phyloP scores from a whole-genome alignment of 805 yeast species.

The Ascoidea rubescens region DNA sequence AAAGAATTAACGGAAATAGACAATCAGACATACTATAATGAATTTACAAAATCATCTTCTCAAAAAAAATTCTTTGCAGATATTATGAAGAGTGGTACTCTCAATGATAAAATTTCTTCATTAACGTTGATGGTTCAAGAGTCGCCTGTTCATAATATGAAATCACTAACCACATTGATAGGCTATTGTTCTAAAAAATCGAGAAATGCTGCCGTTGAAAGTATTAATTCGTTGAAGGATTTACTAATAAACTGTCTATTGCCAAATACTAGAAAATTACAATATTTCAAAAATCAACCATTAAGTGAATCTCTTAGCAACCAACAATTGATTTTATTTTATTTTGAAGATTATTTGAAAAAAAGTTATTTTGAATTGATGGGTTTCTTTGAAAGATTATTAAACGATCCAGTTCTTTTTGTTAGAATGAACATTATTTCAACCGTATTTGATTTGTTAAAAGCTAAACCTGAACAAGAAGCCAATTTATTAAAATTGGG shows the following conservation, averaged over 20 bases:
- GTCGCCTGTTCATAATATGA: conserved; percentile 81
- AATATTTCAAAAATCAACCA: conserved; percentile 67
- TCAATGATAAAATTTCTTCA: conserved; percentile 90
- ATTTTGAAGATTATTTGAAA: conserved; percentile 85
- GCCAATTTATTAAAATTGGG: conserved; percentile 79
- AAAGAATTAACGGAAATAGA: conserved; percentile 53
- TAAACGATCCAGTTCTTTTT: conserved; percentile 86
- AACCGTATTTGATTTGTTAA: conserved; percentile 68
- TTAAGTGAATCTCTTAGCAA: conserved; percentile 30
- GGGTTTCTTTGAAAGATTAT: conserved; percentile 59
- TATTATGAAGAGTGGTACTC: conserved; percentile 82
- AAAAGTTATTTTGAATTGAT: conserved; percentile 60
- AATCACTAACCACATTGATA: conserved; percentile 68
- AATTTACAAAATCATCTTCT: conserved; percentile 60
- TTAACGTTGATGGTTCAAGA: conserved; percentile 86
- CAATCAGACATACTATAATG: conserved; percentile 55
- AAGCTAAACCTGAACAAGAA: conserved; percentile 92
- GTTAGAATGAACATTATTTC: conserved; percentile 67
- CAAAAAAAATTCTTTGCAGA: conserved; percentile 83
- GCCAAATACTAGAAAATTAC: conserved; percentile 69
- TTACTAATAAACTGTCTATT: conserved; percentile 70
- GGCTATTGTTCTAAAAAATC: conserved; percentile 81
- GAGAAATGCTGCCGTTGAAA: conserved; percentile 84
- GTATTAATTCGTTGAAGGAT: conserved; percentile 83
- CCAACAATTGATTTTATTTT: conserved; percentile 54